phyloP scores from a whole-genome alignment of 345 rosid species.

The Pistacia integerrima region DNA sequence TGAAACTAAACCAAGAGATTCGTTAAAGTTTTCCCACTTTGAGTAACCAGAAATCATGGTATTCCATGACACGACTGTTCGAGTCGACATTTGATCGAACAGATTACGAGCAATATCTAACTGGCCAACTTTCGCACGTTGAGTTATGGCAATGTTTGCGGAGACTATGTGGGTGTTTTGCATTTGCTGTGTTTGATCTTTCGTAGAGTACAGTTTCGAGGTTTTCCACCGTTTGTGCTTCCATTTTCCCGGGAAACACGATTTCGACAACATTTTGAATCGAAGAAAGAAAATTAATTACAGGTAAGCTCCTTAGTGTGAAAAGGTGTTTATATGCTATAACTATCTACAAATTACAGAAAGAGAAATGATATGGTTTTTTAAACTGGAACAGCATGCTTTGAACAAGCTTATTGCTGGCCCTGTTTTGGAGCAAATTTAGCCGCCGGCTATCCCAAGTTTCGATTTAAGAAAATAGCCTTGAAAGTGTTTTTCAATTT shows the following conservation, averaged over 20 bases:
- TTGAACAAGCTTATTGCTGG: conserved; percentile 71
- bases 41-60: conserved; percentile 47
- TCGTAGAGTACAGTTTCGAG: conserved; percentile 13
- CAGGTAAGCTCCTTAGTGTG: no score
- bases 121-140: conserved; percentile 21
- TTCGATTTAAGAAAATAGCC: no score
- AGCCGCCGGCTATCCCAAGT: no score
- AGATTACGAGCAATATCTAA: conserved; percentile 40
- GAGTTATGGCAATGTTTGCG: conserved; percentile 33
- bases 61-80: conserved; percentile 54
- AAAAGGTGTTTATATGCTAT: no score
- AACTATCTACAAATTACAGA: conserved; percentile 31
- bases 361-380: conserved; percentile 47
- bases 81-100: conserved; percentile 53
- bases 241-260: conserved; percentile 24
- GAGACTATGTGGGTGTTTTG: conserved; percentile 15
- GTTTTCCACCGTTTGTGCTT: conserved; percentile 17
- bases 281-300: no score
- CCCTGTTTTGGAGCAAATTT: conserved; percentile 31
- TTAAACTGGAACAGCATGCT: conserved; percentile 56
- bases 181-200: not conserved
- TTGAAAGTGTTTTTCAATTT: no score
- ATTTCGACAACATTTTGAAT: conserved; percentile 6
- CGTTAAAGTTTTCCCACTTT: conserved; percentile 33
- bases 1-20: conserved; percentile 37